phyloP scores from a whole-genome alignment of 257 asterid species.

The Petunia axillaris region DNA sequence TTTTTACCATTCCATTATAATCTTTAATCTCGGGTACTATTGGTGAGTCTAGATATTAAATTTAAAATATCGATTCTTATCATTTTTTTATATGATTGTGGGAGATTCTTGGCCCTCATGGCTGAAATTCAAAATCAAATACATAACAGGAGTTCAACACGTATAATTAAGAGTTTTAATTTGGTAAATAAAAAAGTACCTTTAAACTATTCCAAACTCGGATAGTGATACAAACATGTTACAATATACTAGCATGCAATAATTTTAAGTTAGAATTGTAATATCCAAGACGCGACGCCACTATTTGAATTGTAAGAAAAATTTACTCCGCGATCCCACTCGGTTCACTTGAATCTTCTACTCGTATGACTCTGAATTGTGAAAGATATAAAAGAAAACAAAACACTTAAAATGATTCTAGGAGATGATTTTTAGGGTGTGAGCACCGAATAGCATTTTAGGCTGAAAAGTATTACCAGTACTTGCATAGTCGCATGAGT shows the following conservation, averaged over 20 bases:
- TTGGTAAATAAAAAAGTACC: conserved; percentile 12
- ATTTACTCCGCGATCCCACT: no score
- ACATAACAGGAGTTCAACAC: not conserved
- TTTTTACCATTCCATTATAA: no score
- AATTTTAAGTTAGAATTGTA: not conserved
- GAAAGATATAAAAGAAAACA: no score
- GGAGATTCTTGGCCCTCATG: not conserved
- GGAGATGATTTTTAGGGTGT: not conserved
- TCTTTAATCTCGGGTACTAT: no score
- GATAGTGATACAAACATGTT: not conserved
- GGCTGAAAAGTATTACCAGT: not conserved
- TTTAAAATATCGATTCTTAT: no score
- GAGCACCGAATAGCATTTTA: not conserved
- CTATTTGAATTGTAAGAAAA: not conserved
- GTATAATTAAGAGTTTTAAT: not conserved
- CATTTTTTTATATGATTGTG: no score
- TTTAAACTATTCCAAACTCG: not conserved
- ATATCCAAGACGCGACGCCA: not conserved
- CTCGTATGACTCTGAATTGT: no score
- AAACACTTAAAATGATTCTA: not conserved
- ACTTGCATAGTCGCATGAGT: not conserved
- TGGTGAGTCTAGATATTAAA: no score
- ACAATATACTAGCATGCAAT: not conserved
- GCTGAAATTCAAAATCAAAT: not conserved
- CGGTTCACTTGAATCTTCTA: no score